Base-by-base conservation (phyloP, 495 filamentous ascomycete genomes). In the Hyaloscypha variabilis region DNA sequence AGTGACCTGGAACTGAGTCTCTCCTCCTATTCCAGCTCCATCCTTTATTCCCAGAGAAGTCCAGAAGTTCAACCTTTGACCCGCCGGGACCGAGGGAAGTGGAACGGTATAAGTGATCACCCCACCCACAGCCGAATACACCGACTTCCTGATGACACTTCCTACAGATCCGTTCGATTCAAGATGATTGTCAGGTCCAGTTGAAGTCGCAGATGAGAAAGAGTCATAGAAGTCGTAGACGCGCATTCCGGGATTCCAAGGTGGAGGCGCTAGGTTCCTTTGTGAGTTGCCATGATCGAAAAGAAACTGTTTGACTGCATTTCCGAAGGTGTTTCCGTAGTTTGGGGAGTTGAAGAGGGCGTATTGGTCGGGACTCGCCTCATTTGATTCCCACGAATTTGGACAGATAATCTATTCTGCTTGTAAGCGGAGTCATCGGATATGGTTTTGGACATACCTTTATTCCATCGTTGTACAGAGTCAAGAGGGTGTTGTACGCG, bases 21-120 rank as follows among this genome's bases (percentile, higher is more conserved):
- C 60, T 21, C 60, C 60, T 14, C 60, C 60, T 30, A 63, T 21
- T 1, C 60, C 60, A 25, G 60, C 60, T 6, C 60, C 60, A 54
- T 63, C 60, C 34, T 54, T 63, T 46, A 63, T 63, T n/a, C 60
- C 60, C 10, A 63, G 11, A 10, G 60, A 63, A 2, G 60, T 63
- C 60, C 60, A 63, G 49, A 63, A 36, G 46, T 63, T 63, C 24
- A 63, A 28, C 25, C 60, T 24, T 29, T 63, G 60, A 30, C 49
- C 49, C 4, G 42, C 14, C 13, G 60, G 4, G 2, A 63, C 60
- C 11, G 26, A 34, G 24, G 60, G 60, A 26, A 54, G 60, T 5
- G 46, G 21, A 13, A 63, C 30, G 3, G 42, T 53, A 26, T 63
- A 52, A 6, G 25, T 3, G 14, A 62, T 63, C 4, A 51, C 26